Percentiles rank a stretch among this genome's conserved stretches.
Conservation (phyloP, 805 yeast species). For the Kuraishia ogatae region DNA sequence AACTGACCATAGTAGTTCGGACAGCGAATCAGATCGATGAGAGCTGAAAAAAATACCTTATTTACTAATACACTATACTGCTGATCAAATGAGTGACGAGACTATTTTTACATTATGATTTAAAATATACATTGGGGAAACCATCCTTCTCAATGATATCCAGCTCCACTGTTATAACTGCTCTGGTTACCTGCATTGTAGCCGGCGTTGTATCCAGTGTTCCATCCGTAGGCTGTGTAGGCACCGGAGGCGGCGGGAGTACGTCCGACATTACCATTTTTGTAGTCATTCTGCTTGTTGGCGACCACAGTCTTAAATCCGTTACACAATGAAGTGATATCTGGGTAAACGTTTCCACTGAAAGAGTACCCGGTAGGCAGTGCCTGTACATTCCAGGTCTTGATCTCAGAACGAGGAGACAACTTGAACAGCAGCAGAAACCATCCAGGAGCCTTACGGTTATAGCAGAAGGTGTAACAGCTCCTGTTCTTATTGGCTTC, state of each 20-base stretch:
- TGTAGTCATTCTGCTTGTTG: background rate
- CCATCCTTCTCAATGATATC: background rate
- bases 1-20: too few species aligned
- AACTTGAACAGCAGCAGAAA: conserved; percentile 82
- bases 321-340: conserved; percentile 79
- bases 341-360: conserved; percentile 78
- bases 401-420: conserved; percentile 55
- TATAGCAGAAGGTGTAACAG: conserved; percentile 84
- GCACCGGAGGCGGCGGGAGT: conserved; percentile 4
- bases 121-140: background rate
- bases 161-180: background rate
- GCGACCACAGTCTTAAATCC: conserved; percentile 68
- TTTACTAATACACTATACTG: background rate
- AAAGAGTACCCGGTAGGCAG: conserved; percentile 80
- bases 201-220: background rate
- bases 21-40: too few species aligned
- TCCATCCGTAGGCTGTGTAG: background rate
- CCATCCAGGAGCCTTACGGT: conserved; percentile 92
- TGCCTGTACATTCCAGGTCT: conserved; percentile 88
- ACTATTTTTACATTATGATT: background rate
- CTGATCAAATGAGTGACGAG: background rate
- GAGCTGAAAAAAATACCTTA: too few species aligned
- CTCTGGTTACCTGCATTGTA: background rate
- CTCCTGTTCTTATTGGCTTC: conserved; percentile 87
- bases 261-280: conserved; percentile 2